Evolutionary conservation across 345 rosid genomes (phyloP), one percentile per base, ranked within the genome.

Genomic region (Carallia brachiata): DNA sequence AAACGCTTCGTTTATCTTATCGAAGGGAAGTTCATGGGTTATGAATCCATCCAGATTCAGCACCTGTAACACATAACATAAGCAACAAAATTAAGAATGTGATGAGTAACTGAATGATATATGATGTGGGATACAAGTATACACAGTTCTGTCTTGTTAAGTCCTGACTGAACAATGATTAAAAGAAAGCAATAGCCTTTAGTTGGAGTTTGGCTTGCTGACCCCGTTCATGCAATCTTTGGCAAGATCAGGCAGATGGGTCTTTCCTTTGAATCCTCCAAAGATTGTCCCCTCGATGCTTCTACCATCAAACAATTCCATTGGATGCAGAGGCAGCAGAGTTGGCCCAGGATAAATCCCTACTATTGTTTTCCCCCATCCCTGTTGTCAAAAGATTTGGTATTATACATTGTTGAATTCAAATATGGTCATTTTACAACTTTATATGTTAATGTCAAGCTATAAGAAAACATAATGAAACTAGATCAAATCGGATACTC

Each of bases 241-340:
- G 13, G 81, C 82, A 6, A 84, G 77, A n/a, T 40, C 31, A 36
- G 79, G 78, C n/a, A 80, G 63, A 18, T 77, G 74, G 27, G 76
- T 68, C 58, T 75, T 83, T 19, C 82, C 84, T 71, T 66, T 76
- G 69, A 74, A 64, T 37, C 62, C 72, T 1, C 82, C 82, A 23
- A 81, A 81, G 60, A 67, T 5, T 3, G 80, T 74, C 7, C 72
- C 85, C 7, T 18, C 62, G 65, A 76, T 71, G 69, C 47, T 71
- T 27, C 79, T 39, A 7, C 75, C 87, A 16, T 58, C 73, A 53
- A 84, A 84, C 66, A 84, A 48, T 65, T 84, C 87, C 85, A 81
- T 81, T 10, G 85, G 87, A 70, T 81, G 87, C 50, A 76, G 32
- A 16, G 75, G 75, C 36, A 76, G 4, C 15, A 62, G 7, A 34